A percentile compares a stretch with the other conserved stretches of the same genome.
Conservation (phyloP, 129 eudicot genomes). For the Silybum marianum region DNA sequence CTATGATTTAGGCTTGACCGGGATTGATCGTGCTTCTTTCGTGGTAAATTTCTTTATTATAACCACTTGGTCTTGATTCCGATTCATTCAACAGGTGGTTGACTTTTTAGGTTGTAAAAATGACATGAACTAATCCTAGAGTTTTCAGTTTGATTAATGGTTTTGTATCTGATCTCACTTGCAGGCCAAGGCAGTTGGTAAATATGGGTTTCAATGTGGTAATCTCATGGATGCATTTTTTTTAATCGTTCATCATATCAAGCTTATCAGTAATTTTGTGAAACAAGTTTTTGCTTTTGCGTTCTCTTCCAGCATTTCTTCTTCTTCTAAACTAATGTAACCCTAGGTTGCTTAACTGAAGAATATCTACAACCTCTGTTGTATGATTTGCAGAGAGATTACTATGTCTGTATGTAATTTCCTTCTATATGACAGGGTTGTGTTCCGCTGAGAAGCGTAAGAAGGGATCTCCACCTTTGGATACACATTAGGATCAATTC, state of each 20-base stretch:
- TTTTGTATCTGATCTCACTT: slow-evolving; percentile 17
- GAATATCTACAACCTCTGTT: too few species aligned
- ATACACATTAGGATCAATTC: too few species aligned
- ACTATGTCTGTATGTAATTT: too few species aligned
- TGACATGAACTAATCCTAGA: slow-evolving; percentile 3
- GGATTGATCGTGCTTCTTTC: slow-evolving; percentile 63
- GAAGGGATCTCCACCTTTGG: too few species aligned
- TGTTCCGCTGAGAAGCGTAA: too few species aligned
- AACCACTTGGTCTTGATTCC: not conserved
- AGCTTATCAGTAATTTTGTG: not conserved
- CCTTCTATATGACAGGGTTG: too few species aligned
- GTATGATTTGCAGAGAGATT: too few species aligned
- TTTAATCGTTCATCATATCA: not conserved
- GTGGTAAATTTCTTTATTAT: slow-evolving; percentile 41
- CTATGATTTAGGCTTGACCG: slow-evolving; percentile 52
- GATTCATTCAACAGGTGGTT: not conserved
- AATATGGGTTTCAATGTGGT: slow-evolving; percentile 66
- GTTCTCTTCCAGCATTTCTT: not conserved
- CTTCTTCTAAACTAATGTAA: not conserved
- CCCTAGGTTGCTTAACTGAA: not conserved
- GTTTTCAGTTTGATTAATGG: not conserved
- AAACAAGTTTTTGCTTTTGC: not conserved
- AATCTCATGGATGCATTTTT: slow-evolving; percentile 21
- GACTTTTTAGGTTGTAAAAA: not conserved
- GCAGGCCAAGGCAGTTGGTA: slow-evolving; percentile 68